Conservation (phyloP, 2,329 filamentous ascomycete genomes). For the Macrophomina tecta region DNA sequence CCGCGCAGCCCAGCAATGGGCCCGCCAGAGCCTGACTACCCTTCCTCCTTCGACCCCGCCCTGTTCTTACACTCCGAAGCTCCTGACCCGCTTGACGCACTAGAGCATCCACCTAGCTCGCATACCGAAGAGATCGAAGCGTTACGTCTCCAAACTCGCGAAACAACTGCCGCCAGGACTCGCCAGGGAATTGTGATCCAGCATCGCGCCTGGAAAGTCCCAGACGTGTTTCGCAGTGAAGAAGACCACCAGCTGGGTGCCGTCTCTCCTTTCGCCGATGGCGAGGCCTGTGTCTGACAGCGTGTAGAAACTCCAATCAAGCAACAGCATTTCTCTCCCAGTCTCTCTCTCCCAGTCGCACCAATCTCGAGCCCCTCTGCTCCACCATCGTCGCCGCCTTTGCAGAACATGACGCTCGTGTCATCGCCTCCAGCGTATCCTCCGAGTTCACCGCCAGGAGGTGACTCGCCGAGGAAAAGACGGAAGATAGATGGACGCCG, state of each 20-base stretch:
- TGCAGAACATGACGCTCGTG: conserved; percentile 64
- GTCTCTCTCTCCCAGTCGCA: conserved; percentile 28
- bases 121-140: conserved; percentile 57
- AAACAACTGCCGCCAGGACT: conserved; percentile 50
- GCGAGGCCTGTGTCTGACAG: conserved; percentile 13
- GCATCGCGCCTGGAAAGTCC: conserved; percentile 55
- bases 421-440: conserved; percentile 67
- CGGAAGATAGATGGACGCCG: conserved; percentile 40
- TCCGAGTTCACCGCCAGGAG: conserved; percentile 53
- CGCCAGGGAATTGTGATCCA: conserved; percentile 57
- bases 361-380: conserved; percentile 31
- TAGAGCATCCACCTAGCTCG: conserved; percentile 33
- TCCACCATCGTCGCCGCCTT: conserved; percentile 54
- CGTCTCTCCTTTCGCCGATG: conserved; percentile 34
- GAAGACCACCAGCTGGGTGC: conserved; percentile 48
- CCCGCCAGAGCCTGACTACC: conserved; percentile 29
- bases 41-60: conserved; percentile 59
- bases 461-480: conserved; percentile 46
- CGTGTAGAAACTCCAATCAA: conserved; percentile 42
- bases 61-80: conserved; percentile 56
- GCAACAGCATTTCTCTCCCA: conserved; percentile 29
- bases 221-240: conserved; percentile 58
- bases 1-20: conserved; percentile 54
- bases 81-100: conserved; percentile 32
- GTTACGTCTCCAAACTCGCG: conserved; percentile 48